These are phyloP conservation scores for Metschnikowia amazonensis DNA, from an alignment of 805 yeast species.

Conservation along the genomic window DNA sequence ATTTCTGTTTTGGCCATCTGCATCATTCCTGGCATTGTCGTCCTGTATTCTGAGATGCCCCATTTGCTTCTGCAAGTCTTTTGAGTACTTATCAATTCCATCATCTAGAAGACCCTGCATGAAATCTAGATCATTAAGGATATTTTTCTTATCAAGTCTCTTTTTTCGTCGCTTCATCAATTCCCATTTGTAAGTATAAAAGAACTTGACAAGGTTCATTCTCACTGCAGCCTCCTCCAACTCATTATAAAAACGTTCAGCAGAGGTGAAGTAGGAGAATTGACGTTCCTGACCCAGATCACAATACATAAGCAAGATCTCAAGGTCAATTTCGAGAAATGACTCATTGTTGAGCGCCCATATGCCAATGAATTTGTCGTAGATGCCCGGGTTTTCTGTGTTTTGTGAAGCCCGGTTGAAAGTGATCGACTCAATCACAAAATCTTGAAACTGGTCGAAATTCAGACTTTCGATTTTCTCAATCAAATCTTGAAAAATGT, in stretches of 20 bases:
- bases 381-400: slow-evolving; percentile 9
- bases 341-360: slow-evolving; percentile 13
- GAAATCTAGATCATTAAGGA: slow-evolving; percentile 1
- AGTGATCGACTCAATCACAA: slow-evolving; percentile 12
- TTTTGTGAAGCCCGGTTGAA: neutral
- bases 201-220: slow-evolving; percentile 14
- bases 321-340: slow-evolving; percentile 9
- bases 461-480: slow-evolving; percentile 14
- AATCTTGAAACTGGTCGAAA: slow-evolving; percentile 15
- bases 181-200: slow-evolving; percentile 9
- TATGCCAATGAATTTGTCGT: slow-evolving; percentile 7
- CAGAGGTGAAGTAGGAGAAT: slow-evolving; percentile 5
- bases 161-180: slow-evolving; percentile 2
- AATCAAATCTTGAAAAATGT: slow-evolving; percentile 11
- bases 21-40: neutral
- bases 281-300: slow-evolving; percentile 6
- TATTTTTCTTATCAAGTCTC: neutral
- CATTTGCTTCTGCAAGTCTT: slow-evolving; percentile 1
- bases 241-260: slow-evolving; percentile 4
- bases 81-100: neutral
- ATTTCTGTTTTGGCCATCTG: neutral
- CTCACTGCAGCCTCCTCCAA: slow-evolving; percentile 13
- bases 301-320: slow-evolving; percentile 8
- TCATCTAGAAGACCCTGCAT: slow-evolving; percentile 1
- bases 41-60: slow-evolving; percentile 1